phyloP scores from a whole-genome alignment of 352 stramenopile genomes.

The Pseudoperonospora humuli region DNA sequence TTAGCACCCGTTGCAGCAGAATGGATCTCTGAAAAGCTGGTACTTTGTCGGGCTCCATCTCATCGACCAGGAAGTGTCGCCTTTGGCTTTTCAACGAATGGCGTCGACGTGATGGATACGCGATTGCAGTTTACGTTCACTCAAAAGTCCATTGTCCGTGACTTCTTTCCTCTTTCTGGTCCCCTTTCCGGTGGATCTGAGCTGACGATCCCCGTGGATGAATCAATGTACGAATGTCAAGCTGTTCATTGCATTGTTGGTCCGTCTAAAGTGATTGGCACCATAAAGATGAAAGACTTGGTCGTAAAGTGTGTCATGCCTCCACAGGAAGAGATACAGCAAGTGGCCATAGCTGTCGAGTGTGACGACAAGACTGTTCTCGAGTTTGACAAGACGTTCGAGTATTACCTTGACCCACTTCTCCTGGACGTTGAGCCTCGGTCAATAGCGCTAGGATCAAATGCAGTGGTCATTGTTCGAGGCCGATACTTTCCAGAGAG shows the following conservation, averaged over 20 bases:
- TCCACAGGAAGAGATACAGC: not conserved
- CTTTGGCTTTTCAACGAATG: slow-evolving; percentile 46
- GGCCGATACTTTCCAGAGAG: slow-evolving; percentile 18
- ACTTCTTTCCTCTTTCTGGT: slow-evolving; percentile 21
- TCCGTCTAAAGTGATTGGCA: slow-evolving; percentile 4
- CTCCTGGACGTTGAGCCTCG: slow-evolving; percentile 14
- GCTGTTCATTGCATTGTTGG: slow-evolving; percentile 27
- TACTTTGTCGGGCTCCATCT: slow-evolving; percentile 23
- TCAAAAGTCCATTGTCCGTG: not conserved
- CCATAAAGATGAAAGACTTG: not conserved
- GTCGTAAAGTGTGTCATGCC: slow-evolving; percentile 26
- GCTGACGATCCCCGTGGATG: slow-evolving; percentile 19
- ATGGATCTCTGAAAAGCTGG: slow-evolving; percentile 20
- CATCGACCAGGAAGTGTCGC: slow-evolving; percentile 17
- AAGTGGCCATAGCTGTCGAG: slow-evolving; percentile 19
- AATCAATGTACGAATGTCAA: slow-evolving; percentile 12
- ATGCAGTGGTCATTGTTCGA: slow-evolving; percentile 14
- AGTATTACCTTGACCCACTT: slow-evolving; percentile 21
- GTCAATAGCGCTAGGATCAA: slow-evolving; percentile 13
- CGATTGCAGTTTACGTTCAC: slow-evolving; percentile 25
- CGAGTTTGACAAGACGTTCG: slow-evolving; percentile 21
- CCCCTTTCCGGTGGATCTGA: slow-evolving; percentile 25
- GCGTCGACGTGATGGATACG: slow-evolving; percentile 33
- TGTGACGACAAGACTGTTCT: slow-evolving; percentile 24
- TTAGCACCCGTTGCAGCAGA: slow-evolving; percentile 3